Percentiles rank a stretch among this genome's conserved stretches.
Conservation (phyloP, 73 alveolate genomes). For the Stentor roeselii region DNA sequence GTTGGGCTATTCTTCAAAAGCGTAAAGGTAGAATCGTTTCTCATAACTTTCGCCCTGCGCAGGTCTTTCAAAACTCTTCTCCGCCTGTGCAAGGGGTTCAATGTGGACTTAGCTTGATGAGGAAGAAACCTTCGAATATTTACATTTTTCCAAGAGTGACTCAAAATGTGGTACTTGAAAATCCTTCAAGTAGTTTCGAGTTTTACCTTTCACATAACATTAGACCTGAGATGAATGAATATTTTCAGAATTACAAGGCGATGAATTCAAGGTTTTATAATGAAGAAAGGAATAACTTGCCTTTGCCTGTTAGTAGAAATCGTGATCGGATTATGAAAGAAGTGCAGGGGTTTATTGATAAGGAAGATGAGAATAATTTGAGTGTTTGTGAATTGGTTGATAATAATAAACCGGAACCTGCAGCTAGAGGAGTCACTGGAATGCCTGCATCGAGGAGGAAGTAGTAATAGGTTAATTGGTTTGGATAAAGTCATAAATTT, state of each 20-base stretch:
- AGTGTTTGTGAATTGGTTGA: neutral
- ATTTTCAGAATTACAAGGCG: neutral
- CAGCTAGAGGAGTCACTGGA: too few species aligned
- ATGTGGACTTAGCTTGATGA: neutral
- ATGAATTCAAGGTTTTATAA: neutral
- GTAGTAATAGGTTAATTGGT: too few species aligned
- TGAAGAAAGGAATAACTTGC: neutral
- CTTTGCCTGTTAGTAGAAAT: neutral
- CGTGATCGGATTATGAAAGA: neutral
- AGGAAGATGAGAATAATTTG: neutral
- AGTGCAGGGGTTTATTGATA: neutral
- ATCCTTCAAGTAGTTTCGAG: neutral
- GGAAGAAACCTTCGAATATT: neutral
- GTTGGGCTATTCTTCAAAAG: neutral
- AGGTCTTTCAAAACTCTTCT: neutral
- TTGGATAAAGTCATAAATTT: too few species aligned
- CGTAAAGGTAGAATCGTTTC: conserved; percentile 9
- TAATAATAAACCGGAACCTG: neutral
- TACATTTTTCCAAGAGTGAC: neutral
- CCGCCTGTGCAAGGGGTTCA: conserved; percentile 1
- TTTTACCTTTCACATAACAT: neutral
- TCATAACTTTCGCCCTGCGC: neutral
- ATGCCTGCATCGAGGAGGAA: neutral
- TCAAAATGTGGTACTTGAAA: neutral
- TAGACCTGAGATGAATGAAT: neutral